Evolutionary conservation across 2,329 filamentous ascomycete genomes (phyloP).

Genomic region (Hypoxylon sp.): DNA sequence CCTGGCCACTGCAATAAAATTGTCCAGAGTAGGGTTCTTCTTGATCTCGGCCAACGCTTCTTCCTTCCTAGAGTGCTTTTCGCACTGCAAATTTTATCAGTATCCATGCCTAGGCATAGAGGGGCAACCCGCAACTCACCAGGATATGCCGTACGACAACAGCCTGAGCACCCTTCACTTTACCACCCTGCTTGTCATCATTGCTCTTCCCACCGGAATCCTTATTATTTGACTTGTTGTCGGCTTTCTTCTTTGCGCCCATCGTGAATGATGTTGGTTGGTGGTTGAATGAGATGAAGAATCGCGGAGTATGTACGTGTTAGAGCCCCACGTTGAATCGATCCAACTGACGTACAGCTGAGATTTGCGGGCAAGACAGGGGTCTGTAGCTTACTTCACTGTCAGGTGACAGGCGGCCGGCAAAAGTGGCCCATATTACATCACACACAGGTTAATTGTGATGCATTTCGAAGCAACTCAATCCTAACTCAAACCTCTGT

Average conservation of each 20-base stretch:
- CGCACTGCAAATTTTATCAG: constrained; percentile 58
- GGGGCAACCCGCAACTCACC: constrained; percentile 23
- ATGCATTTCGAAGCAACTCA: too few relatives aligned
- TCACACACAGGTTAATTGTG: too few relatives aligned
- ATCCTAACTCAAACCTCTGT: too few relatives aligned
- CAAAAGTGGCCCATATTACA: too few relatives aligned
- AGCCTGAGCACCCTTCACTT: constrained; percentile 35
- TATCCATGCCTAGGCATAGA: neutral
- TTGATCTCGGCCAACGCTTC: constrained; percentile 75
- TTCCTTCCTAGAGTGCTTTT: constrained; percentile 81
- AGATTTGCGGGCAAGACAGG: constrained; percentile 6
- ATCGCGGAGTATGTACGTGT: neutral
- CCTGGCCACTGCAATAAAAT: constrained; percentile 78
- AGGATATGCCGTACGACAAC: constrained; percentile 36
- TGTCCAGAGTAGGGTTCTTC: constrained; percentile 60
- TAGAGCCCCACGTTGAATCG: constrained; percentile 23
- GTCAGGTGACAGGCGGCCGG: constrained; percentile 8
- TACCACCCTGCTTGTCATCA: constrained; percentile 29
- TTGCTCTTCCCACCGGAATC: constrained; percentile 33
- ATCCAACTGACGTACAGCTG: neutral
- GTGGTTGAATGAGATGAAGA: constrained; percentile 11
- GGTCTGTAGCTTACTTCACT: too few relatives aligned
- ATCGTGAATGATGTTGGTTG: constrained; percentile 28
- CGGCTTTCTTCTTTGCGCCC: constrained; percentile 42
- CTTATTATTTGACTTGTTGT: constrained; percentile 32